phyloP scores from a whole-genome alignment of 768 basidiomycete genomes.

The Lactarius trivialis region DNA sequence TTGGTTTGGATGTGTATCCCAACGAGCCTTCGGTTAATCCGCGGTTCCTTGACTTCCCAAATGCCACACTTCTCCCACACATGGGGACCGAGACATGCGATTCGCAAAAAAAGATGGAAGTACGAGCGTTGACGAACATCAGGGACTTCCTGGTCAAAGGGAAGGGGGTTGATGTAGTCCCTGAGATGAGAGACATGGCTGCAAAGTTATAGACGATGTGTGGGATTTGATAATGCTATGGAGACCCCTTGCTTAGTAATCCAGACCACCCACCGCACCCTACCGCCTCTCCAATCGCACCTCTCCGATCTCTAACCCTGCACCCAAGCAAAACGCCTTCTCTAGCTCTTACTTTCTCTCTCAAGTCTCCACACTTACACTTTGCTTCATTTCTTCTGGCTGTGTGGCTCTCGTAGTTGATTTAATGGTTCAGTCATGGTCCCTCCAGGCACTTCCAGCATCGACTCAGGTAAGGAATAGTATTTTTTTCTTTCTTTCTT shows the following conservation, averaged over 20 bases:
- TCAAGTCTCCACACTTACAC: too few relatives aligned
- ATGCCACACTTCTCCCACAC: slow-evolving; percentile 83
- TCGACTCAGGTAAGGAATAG: too few relatives aligned
- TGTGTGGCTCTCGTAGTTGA: too few relatives aligned
- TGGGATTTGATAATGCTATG: background rate
- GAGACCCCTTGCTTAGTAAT: background rate
- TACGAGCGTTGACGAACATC: slow-evolving; percentile 74
- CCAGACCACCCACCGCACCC: background rate
- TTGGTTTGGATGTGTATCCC: slow-evolving; percentile 83
- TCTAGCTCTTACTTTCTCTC: too few relatives aligned
- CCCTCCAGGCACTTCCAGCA: too few relatives aligned
- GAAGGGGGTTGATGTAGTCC: slow-evolving; percentile 58
- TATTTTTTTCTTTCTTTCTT: too few relatives aligned
- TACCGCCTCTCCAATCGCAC: too few relatives aligned
- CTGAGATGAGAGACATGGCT: slow-evolving; percentile 37
- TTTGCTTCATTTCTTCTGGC: too few relatives aligned
- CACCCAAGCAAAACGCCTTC: too few relatives aligned
- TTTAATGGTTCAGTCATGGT: too few relatives aligned
- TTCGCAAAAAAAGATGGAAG: slow-evolving; percentile 75
- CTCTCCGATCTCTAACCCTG: too few relatives aligned
- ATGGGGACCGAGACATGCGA: slow-evolving; percentile 88
- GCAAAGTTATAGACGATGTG: slow-evolving; percentile 10
- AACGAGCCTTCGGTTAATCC: slow-evolving; percentile 79
- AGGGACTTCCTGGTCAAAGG: slow-evolving; percentile 62
- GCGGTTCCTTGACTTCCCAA: slow-evolving; percentile 69